Evolutionary conservation across 2,329 filamentous ascomycete species (phyloP), one percentile per base, ranked within the genome.

Genomic region (Helicocarpus griseus): DNA sequence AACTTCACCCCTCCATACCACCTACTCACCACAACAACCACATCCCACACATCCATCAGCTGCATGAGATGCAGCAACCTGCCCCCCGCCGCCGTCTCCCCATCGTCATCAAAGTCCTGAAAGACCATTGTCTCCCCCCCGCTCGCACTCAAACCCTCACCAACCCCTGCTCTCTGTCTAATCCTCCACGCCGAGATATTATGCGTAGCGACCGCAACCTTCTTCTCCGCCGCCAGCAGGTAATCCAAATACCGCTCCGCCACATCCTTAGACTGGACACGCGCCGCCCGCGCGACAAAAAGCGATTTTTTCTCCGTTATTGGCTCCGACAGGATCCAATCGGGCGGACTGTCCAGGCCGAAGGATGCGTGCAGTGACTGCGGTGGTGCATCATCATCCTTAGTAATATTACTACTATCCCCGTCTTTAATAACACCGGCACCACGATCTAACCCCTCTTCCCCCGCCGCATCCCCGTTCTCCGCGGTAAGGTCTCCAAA

Each of bases 161-260:
- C 52, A 29, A 48, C 28, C 11, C 11, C 28, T 33, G 26, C 47
- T 50, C 54, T 62, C 22, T 55, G 52, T 51, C 55, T 61, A 50
- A 97, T 90, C 9, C 93, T 81, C 87, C 89, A 97, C 1, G 91
- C 91, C 19, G 86, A 90, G 64, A 98, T 96, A 67, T 97, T 97
- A 68, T 98, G 93, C 54, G 91, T 89, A 4, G 93, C 93, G 44
- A 78, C 75, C n/a, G 89, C 84, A 33, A 89, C 84, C 59, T 87
- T 89, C 70, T 86, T 89, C 69, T 97, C 89, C 7, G 82, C 86
- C 4, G 83, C 78, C 6, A 96, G 76, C 1, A 98, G 77, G 65
- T 94, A 83, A 40, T 81, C 75, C 1, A 97, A 71, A 62, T 81
- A 90, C 2, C 73, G 69, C 53, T 81, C 80, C 2, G 90, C 91